Evolutionary conservation across 257 asterid species (phyloP).

Genomic region (Nicotiana knightiana): DNA sequence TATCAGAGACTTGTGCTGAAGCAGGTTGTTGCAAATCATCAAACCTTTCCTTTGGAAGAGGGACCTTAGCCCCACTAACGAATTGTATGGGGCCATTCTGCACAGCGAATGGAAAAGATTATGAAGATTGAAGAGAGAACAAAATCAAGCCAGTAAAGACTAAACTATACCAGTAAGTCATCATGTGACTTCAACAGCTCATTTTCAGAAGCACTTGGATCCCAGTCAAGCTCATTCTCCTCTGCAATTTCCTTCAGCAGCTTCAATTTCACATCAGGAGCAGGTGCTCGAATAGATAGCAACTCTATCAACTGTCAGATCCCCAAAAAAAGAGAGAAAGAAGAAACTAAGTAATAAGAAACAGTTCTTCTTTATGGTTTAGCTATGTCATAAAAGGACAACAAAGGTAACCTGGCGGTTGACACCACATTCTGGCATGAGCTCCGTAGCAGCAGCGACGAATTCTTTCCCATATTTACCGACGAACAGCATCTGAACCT

Average conservation of each 20-base stretch:
- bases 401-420: slow-evolving; percentile 71
- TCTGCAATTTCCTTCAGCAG: slow-evolving; percentile 87
- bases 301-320: slow-evolving; percentile 67
- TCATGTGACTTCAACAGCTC: slow-evolving; percentile 80
- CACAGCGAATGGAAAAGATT: slow-evolving; percentile 13
- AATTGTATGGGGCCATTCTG: slow-evolving; percentile 81
- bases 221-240: slow-evolving; percentile 92
- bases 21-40: slow-evolving; percentile 29
- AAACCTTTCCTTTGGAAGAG: slow-evolving; percentile 57
- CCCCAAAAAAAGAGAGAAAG: background rate
- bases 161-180: slow-evolving; percentile 64
- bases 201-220: slow-evolving; percentile 64
- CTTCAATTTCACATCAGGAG: slow-evolving; percentile 82
- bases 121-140: background rate
- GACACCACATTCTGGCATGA: slow-evolving; percentile 95
- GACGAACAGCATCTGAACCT: slow-evolving; percentile 65
- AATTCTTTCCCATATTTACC: slow-evolving; percentile 92
- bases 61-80: slow-evolving; percentile 52
- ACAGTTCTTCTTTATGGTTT: background rate
- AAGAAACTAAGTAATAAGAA: background rate
- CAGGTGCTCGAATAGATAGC: slow-evolving; percentile 85
- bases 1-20: slow-evolving; percentile 34
- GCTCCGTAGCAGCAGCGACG: slow-evolving; percentile 81
- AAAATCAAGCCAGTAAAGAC: background rate
- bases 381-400: background rate